Conservation (phyloP, 2,329 filamentous ascomycete genomes). For the Chaetomium strumarium region DNA sequence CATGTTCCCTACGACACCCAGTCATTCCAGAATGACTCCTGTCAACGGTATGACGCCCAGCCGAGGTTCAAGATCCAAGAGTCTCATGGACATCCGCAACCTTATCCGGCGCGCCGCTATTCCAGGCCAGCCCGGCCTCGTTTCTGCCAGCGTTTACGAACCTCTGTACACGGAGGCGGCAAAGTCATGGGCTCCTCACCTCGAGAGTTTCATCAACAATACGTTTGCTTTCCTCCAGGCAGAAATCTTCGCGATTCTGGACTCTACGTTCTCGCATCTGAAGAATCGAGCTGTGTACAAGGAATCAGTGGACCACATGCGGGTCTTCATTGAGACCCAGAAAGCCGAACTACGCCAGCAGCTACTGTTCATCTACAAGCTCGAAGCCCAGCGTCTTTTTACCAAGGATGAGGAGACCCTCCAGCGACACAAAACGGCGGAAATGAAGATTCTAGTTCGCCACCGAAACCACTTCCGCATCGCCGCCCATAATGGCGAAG, state of each 20-base stretch:
- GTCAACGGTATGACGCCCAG: slow-evolving; percentile 4
- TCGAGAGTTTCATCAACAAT: slow-evolving; percentile 42
- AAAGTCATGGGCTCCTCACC: slow-evolving; percentile 50
- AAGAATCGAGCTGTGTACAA: slow-evolving; percentile 46
- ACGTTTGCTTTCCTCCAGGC: slow-evolving; percentile 44
- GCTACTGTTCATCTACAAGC: slow-evolving; percentile 41
- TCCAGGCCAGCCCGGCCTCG: slow-evolving; percentile 39
- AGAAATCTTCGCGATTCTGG: slow-evolving; percentile 43
- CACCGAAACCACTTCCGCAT: slow-evolving; percentile 47
- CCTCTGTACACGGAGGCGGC: slow-evolving; percentile 53
- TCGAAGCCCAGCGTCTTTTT: slow-evolving; percentile 51
- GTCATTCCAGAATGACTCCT: slow-evolving; percentile 2
- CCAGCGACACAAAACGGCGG: slow-evolving; percentile 39
- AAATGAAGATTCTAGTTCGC: slow-evolving; percentile 40
- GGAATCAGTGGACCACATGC: slow-evolving; percentile 39
- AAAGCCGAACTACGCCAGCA: slow-evolving; percentile 32
- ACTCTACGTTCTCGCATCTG: slow-evolving; percentile 40
- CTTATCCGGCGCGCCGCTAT: slow-evolving; percentile 54
- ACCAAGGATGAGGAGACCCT: slow-evolving; percentile 51
- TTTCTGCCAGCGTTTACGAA: slow-evolving; percentile 43
- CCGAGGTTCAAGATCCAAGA: slow-evolving; percentile 33
- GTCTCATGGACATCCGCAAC: slow-evolving; percentile 45
- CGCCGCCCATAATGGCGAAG: slow-evolving; percentile 33
- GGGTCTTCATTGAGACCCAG: slow-evolving; percentile 38
- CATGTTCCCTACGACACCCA: slow-evolving; percentile 10